A percentile compares a stretch with the other conserved stretches of the same genome.
Conservation (phyloP, 2,329 filamentous ascomycete genomes). For the Trichophyton benhamiae region DNA sequence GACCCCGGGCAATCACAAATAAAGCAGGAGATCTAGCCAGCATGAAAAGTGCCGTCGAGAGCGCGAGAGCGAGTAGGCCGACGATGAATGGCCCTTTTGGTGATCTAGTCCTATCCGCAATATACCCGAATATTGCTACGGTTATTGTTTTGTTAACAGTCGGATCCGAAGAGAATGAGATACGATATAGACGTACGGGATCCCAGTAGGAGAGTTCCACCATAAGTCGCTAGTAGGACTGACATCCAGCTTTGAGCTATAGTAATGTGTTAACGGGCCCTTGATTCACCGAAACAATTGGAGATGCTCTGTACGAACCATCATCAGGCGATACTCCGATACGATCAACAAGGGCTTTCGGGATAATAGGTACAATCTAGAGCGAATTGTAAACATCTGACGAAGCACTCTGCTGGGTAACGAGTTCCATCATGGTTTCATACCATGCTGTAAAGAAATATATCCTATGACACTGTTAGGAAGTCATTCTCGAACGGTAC, state of each 20-base stretch:
- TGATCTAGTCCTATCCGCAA: constrained; percentile 43
- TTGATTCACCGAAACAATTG: not conserved
- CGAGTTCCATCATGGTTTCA: not conserved
- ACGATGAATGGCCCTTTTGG: constrained; percentile 47
- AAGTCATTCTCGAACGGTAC: not conserved
- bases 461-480: not conserved
- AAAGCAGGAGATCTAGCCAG: constrained; percentile 38
- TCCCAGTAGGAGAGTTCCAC: constrained; percentile 50
- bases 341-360: constrained; percentile 50
- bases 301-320: not conserved
- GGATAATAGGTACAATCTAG: constrained; percentile 55
- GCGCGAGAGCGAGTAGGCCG: constrained; percentile 41
- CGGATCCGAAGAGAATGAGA: not conserved
- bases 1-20: constrained; percentile 40
- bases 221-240: constrained; percentile 60
- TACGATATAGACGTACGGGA: constrained; percentile 30
- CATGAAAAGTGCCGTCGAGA: constrained; percentile 45
- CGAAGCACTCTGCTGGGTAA: not conserved
- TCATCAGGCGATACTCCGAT: constrained; percentile 27
- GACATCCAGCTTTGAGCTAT: constrained; percentile 32
- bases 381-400: not conserved
- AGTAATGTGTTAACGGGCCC: not conserved
- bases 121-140: constrained; percentile 30
- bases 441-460: not conserved
- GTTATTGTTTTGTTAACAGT: not conserved